Base-by-base conservation (phyloP, 1,139 yeast genomes). In the Kodamaea sp. region DNA sequence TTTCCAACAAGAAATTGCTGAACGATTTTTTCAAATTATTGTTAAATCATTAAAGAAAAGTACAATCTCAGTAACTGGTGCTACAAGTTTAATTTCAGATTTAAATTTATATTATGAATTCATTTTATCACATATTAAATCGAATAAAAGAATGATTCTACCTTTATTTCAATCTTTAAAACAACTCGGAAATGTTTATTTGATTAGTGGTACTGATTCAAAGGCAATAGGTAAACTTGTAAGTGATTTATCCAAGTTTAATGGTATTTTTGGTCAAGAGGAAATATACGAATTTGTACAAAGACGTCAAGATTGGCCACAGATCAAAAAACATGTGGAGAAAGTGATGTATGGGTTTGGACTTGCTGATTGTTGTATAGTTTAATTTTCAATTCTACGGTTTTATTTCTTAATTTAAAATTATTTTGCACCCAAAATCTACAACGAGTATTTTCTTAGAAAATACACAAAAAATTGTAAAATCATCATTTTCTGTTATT, bases 271-370 rank as follows among this genome's bases (percentile, higher is more conserved):
- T 57, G 79, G 83, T 30, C 96, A 95, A 37, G 98, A 92, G 52
- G 98, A 92, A 52, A 84, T 92, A 24, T 85, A 87, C 54, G 96
- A 89, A 54, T 86, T 90, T 65, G 95, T 89, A 4, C 92, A 86
- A 52, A 70, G 95, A 45, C 70, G 98, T 41, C 76, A 81, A 34
- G 98, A 92, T 56, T 92, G 98, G 98, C 62, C 75, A 0, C 56
- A 68, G 33, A 86, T 92, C 31, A 80, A 78, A 49, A 71, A 73
- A 45, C 88, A 85, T 42, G 97, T 92, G 5, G 97, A 92, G 58
- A 87, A 84, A 57, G 92, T 87, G n/a, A 86, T 92, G 82, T 92
- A 89, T 54, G 98, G 98, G 0, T 72, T 89, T 41, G 88, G 92
- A 10, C 62, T 84, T 27, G 79, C 67, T 43, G 86, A 83, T 59